phyloP scores from a whole-genome alignment of 73 alveolate genomes.

The Paramecium sonneborni region DNA sequence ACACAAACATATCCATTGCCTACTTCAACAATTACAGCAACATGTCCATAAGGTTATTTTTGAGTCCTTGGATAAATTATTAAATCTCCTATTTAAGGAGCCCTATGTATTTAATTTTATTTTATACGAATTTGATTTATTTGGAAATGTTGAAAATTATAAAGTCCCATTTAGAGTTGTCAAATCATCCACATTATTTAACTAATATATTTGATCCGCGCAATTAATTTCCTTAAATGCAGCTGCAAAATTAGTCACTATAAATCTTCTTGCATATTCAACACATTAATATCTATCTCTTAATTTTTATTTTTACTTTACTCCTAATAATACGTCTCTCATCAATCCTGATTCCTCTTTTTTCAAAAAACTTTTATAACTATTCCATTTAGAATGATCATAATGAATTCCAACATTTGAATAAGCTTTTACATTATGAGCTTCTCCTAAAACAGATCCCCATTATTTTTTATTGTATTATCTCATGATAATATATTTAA shows the following conservation, averaged over 20 bases:
- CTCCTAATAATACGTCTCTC: conserved; percentile 11
- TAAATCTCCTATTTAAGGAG: conserved; percentile 23
- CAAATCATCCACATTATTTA: conserved; percentile 10
- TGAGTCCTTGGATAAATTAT: not conserved
- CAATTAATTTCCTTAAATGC: not conserved
- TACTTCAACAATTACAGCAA: not conserved
- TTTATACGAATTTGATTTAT: not conserved
- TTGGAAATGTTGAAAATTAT: not conserved
- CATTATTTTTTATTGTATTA: not conserved
- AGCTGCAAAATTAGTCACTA: not conserved
- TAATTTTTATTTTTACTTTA: not conserved
- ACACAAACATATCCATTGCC: not conserved
- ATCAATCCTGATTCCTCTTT: conserved; percentile 1
- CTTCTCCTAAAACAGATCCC: conserved; percentile 36
- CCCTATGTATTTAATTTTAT: not conserved
- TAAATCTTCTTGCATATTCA: not conserved
- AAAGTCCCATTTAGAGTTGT: not conserved
- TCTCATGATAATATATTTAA: not conserved
- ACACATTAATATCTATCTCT: not conserved
- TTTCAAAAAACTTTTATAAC: not conserved
- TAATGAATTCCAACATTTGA: too few species aligned
- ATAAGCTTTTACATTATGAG: not conserved
- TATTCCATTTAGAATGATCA: not conserved
- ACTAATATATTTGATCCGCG: not conserved
- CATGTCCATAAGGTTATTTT: conserved; percentile 37